Base-by-base conservation (phyloP, 257 asterid species). In the Solanum pinnatisectum region DNA sequence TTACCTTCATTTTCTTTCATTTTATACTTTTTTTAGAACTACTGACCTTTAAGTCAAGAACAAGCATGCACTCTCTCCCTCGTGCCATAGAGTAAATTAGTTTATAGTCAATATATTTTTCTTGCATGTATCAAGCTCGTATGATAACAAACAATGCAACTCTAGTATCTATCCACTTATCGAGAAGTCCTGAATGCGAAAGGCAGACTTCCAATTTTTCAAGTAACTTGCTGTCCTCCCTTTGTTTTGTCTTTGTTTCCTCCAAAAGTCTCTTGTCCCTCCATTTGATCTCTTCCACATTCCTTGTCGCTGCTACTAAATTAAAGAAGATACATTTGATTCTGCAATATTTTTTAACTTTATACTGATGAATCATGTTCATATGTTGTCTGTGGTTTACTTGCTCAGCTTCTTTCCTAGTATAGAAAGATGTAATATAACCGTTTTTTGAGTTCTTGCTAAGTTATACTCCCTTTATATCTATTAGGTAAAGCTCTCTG, bases 401-500 rank as follows among this genome's bases (percentile, higher is more conserved):
- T 59, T 32, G 56, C 6, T 82, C 85, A 46, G 68, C 39, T 78
- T 25, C 37, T 42, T 44, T 42, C 65, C 84, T 15, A 40, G 37
- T 42, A 25, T 78, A 1, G 77, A 32, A 42, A 23, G 72, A 83
- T 20, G n/a, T 68, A 33, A 35, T 14, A 49, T 25, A 39, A 49
- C 44, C 10, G 2, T 30, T 81, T 81, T 46, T 16, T 18, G 6
- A 81, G 30, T 30, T 81, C 86, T 82, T 82, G 70, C 42, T 49
- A 27, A 82, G 68, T 30, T 82, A 10, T 32, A 82, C 44, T 82
- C 42, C 30, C 32, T 82, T 30, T 0, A 32, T 27, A 82, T 18
- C 32, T 91, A 87, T 89, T 98, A 96, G 99, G 99, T 97, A 91
- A 95, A 94, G 91, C 99, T 97, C 85, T 96, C 99, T 37, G 99